Evolutionary conservation across 306 rosid genomes (phyloP).

Genomic region (Abrus precatorius): DNA sequence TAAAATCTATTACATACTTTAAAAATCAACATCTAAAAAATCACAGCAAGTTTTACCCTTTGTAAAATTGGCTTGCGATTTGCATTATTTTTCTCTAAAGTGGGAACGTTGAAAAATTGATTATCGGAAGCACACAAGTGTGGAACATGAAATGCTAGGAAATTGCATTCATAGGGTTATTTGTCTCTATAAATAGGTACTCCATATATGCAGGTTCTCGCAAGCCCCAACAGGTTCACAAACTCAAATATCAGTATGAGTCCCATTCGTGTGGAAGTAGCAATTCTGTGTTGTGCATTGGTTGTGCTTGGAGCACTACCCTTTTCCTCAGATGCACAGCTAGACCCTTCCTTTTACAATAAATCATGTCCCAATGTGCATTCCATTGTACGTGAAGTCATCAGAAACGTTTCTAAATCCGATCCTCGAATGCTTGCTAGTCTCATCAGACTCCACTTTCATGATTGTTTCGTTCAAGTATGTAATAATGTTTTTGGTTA

Average conservation of each 20-base stretch:
- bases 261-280: not conserved
- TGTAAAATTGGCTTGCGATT: too few species aligned
- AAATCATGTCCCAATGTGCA: slow-evolving; percentile 45
- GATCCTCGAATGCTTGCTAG: slow-evolving; percentile 57
- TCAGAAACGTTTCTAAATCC: slow-evolving; percentile 1
- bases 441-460: slow-evolving; percentile 61
- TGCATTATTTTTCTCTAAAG: too few species aligned
- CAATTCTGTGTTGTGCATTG: slow-evolving; percentile 33
- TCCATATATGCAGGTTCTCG: too few species aligned
- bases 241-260: slow-evolving; percentile 6
- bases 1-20: too few species aligned
- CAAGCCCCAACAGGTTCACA: too few species aligned
- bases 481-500: not conserved
- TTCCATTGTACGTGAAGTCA: slow-evolving; percentile 30
- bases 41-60: too few species aligned
- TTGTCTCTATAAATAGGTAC: too few species aligned
- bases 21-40: too few species aligned
- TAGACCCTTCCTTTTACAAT: slow-evolving; percentile 48
- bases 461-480: slow-evolving; percentile 69
- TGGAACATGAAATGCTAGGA: too few species aligned
- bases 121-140: too few species aligned
- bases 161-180: too few species aligned
- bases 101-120: too few species aligned
- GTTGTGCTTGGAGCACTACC: slow-evolving; percentile 42
- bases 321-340: slow-evolving; percentile 40